Conservation (phyloP, 495 filamentous ascomycete species). For the Poronia punctata region DNA sequence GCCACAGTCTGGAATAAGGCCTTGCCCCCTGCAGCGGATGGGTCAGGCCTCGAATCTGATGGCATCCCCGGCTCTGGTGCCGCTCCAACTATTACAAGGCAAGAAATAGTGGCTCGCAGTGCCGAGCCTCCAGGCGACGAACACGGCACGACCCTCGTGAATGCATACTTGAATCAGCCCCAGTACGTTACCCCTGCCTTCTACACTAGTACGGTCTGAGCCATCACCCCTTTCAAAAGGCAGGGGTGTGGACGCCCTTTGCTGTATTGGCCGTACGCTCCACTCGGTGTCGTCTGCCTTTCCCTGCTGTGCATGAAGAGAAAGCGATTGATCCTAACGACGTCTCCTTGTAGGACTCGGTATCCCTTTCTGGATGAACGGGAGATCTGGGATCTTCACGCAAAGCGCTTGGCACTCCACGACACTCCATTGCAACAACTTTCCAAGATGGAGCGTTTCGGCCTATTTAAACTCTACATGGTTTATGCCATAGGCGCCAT, state of each 20-base stretch:
- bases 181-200: constrained; percentile 18
- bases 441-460: constrained; percentile 34
- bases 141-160: constrained; percentile 38
- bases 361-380: constrained; percentile 46
- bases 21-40: constrained; percentile 30
- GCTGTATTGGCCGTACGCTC: no score
- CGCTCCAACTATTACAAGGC: constrained; percentile 5
- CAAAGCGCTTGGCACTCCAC: constrained; percentile 36
- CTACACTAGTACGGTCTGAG: no score
- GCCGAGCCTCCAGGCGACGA: constrained; percentile 45
- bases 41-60: constrained; percentile 21
- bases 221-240: no score
- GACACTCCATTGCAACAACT: constrained; percentile 26
- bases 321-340: no score
- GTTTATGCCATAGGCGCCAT: constrained; percentile 48
- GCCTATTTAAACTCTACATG: constrained; percentile 46
- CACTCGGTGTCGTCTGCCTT: no score
- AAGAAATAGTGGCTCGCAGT: constrained; percentile 34
- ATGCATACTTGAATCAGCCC: constrained; percentile 40
- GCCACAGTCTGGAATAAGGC: constrained; percentile 48
- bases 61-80: constrained; percentile 20
- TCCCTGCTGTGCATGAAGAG: no score
- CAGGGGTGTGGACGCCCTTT: no score
- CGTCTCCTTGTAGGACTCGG: constrained; percentile 24
- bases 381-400: constrained; percentile 39